phyloP scores from a whole-genome alignment of 208 protist species.

The Porcisia hertigi region DNA sequence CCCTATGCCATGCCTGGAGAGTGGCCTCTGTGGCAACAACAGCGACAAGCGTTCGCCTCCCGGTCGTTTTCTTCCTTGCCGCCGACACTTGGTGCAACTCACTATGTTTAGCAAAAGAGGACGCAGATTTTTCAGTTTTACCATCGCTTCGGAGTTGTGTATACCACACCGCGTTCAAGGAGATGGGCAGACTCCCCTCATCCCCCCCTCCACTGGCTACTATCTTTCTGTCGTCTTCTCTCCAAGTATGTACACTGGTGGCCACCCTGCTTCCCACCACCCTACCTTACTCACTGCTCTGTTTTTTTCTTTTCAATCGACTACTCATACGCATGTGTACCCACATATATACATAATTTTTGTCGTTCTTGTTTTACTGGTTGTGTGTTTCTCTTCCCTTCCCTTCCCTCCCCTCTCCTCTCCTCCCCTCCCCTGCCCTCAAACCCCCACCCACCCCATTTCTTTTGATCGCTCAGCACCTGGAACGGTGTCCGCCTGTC shows the following conservation, averaged over 20 bases:
- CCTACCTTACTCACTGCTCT: neutral
- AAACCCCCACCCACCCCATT: no score
- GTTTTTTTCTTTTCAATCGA: constrained; percentile 7
- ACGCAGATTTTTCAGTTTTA: neutral
- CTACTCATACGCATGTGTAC: no score
- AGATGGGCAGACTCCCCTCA: neutral
- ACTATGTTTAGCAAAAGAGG: neutral
- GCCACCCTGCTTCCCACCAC: neutral
- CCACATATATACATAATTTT: neutral
- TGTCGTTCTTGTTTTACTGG: neutral
- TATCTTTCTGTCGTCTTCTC: neutral
- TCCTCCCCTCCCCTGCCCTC: neutral
- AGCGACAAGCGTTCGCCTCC: neutral
- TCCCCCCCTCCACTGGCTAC: no score
- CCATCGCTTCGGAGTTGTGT: neutral
- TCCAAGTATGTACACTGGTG: neutral
- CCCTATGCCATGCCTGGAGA: neutral
- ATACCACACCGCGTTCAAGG: neutral
- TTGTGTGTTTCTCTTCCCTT: neutral
- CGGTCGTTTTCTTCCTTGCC: neutral
- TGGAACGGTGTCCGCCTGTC: neutral
- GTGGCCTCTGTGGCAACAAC: neutral
- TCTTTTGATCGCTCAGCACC: neutral
- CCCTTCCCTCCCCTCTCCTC: neutral
- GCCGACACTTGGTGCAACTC: neutral